Percentiles rank a stretch among this genome's conserved stretches.
Conservation (phyloP, 345 rosid genomes). For the Syzygium aromaticum region DNA sequence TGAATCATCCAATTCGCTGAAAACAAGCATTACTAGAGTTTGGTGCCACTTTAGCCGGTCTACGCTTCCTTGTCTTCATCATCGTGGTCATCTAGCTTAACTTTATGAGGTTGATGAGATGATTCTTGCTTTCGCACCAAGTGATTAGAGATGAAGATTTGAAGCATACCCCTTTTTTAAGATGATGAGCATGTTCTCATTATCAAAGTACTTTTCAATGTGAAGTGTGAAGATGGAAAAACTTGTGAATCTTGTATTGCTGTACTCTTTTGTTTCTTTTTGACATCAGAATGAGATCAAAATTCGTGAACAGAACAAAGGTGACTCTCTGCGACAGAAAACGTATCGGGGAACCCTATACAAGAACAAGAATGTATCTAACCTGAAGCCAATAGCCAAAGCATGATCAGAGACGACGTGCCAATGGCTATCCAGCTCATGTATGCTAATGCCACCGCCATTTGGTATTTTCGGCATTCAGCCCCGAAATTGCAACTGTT, state of each 20-base stretch:
- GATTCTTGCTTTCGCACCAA: background rate
- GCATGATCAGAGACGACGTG: slow-evolving; percentile 63
- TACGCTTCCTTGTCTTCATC: background rate
- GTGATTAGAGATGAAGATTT: background rate
- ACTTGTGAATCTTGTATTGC: background rate
- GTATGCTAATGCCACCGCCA: slow-evolving; percentile 66
- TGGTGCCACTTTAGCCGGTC: background rate
- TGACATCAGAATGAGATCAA: background rate
- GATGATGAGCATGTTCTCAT: background rate
- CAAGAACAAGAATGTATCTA: slow-evolving; percentile 11
- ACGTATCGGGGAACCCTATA: background rate
- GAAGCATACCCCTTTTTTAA: background rate
- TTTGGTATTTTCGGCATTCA: slow-evolving; percentile 58
- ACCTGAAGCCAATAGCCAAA: slow-evolving; percentile 59
- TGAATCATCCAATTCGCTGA: background rate
- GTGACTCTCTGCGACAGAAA: background rate
- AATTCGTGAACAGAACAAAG: background rate
- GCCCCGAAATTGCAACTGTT: slow-evolving; percentile 31
- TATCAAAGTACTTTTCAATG: background rate
- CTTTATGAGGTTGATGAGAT: background rate
- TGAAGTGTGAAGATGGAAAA: background rate
- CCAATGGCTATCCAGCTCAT: slow-evolving; percentile 57
- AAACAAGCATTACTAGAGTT: background rate
- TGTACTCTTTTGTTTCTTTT: background rate
- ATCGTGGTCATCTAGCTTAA: background rate